Base-by-base conservation (phyloP, 2,329 filamentous ascomycete species). In the Teratosphaeria gauchensis region DNA sequence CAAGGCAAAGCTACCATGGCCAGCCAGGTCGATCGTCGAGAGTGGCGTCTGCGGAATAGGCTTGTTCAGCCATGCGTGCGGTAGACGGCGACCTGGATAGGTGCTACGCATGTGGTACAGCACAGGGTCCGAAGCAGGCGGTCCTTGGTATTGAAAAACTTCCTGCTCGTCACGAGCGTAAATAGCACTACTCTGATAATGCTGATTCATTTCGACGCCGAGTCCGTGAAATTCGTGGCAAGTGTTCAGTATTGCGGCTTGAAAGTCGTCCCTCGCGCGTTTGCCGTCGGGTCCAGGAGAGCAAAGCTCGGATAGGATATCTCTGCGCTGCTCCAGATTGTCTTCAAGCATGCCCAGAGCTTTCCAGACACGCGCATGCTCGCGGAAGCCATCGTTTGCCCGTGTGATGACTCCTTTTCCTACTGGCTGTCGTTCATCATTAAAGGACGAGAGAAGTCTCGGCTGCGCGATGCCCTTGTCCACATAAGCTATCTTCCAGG, bases 61-160 rank as follows among this genome's bases (percentile, higher is more conserved):
- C 72, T 65, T 8, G 72, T 76, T 64, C 81, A 86, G 71, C 84
- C 84, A 86, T 0, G 74, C 82, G 66, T 87, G 84, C 3, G 84
- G 84, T 31, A 86, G 70, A 1, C 82, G 75, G 31, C 73, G 73
- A 5, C 84, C 84, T 0, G 84, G 84, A 62, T 78, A 82, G 2
- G 83, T 84, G 55, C 77, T 65, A 7, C 78, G 72, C 0, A 72
- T 65, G 59, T 82, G 75, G 16, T 73, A 64, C 28, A 73, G 63
- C 1, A 61, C 2, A 59, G 62, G 6, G 61, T 58, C n/a, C 60
- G 24, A 28, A 24, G 58, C 21, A 16, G 46, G 4, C 53, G 58
- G 58, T 65, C 82, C 76, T 61, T 82, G 80, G 0, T 62, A 66
- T 0, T 72, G 63, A 14, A 30, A 28, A 11, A n/a, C 16, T 61